Evolutionary conservation across 176 grass and related monocot species (phyloP), one percentile per base, ranked within the genome.

Genomic region (Zea mays): DNA sequence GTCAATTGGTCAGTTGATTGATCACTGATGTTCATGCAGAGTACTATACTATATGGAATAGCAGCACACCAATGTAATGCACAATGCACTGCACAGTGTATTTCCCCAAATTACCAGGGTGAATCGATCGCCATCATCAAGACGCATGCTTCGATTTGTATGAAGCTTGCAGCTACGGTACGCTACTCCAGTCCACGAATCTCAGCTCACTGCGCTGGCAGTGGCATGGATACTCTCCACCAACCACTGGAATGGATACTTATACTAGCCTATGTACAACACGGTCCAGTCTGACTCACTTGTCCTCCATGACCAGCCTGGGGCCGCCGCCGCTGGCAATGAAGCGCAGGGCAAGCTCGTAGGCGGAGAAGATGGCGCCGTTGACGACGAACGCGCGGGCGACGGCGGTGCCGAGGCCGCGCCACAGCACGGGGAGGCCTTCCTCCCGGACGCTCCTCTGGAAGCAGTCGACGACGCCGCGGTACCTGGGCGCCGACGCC

Each of bases 301-400:
- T 90, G 65, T 96, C 90, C 87, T 92, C 90, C 74, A 90, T 88
- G 15, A 88, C 79, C 58, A 88, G 64, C 71, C 36, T 74, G 71
- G 71, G 72, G 11, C 46, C 86, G 78, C 35, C 43, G 57, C 48
- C 83, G 16, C 82, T 65, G 15, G 79, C 86, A 75, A 99, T 63
- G 78, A 92, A 90, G n/a, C 90, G 78, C 8, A 95, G 86, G 7
- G 92, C 92, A 8, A 95, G 77, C 84, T 99, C 92, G 27, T 99
- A 99, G 41, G 96, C 92, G 0, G 90, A 84, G 82, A 99, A 99
- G 82, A 99, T 99, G 48, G 96, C 90, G 21, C 96, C 96, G 8
- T 99, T 99, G 69, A 99, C 92, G 14, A 99, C 81, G 58, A 95
- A 99, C 2, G 92, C 96, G 27, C 96, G 77, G 5, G 92, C 82